Evolutionary conservation across 2,329 filamentous ascomycete genomes (phyloP).

Genomic region (Aciculosporium take): DNA sequence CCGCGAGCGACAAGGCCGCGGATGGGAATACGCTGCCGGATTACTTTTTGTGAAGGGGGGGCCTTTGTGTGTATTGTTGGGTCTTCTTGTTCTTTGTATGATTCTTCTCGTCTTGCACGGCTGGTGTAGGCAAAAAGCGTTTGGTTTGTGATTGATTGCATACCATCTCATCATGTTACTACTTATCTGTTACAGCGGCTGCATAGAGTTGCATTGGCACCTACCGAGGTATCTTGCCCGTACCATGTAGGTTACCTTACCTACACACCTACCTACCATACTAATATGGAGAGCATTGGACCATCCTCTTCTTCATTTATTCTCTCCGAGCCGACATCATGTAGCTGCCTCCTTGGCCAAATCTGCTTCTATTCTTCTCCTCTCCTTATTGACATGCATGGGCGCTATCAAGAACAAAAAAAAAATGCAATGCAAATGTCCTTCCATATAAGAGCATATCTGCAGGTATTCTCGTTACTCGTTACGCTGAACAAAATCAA

Average conservation of each 20-base stretch:
- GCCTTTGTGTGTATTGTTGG: neutral
- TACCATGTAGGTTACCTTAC: no score
- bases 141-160: neutral
- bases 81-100: neutral
- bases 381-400: neutral
- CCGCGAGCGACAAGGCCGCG: constrained; percentile 55
- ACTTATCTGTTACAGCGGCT: neutral
- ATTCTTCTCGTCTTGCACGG: neutral
- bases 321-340: neutral
- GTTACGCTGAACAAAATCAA: constrained; percentile 8
- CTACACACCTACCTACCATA: neutral
- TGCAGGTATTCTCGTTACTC: constrained; percentile 10
- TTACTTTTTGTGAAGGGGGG: constrained; percentile 48
- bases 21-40: constrained; percentile 51
- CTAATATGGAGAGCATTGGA: neutral
- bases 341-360: neutral
- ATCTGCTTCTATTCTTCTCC: neutral
- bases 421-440: constrained; percentile 2
- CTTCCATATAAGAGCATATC: constrained; percentile 3
- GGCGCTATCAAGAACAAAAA: neutral
- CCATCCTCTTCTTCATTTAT: neutral
- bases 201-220: no score
- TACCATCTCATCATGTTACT: neutral
- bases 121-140: neutral
- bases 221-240: no score